Evolutionary conservation across 1,139 yeast genomes (phyloP), one percentile per base, ranked within the genome.

Genomic region (Lodderomyces oxycetoniae): DNA sequence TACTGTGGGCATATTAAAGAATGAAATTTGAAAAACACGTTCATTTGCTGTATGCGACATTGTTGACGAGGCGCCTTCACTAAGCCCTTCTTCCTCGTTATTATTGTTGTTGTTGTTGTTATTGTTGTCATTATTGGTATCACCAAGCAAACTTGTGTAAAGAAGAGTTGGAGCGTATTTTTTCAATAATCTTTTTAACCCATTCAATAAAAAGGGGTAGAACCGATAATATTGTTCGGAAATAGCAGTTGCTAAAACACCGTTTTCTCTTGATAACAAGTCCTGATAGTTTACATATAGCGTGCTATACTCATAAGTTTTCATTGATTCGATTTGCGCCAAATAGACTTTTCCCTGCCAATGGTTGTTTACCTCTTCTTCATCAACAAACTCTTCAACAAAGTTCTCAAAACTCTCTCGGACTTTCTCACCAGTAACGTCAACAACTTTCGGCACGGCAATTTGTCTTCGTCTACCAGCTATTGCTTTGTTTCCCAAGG

Each of bases 361-460:
- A 32, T 59, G 58, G 28, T 61, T 57, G 35, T 63, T 65, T 14
- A 49, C 48, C 17, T 55, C 61, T 10, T 62, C 55, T 10, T 53
- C 52, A 39, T 73, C 77, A 7, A 59, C 61, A 49, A 67, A 86
- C 30, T 77, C 82, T 53, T 82, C 86, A 42, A 91, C 61, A 53
- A 91, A 91, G 46, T 74, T 77, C 55, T 88, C 96, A 55, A 91
- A 91, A 19, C 93, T 79, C 55, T 88, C 95, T 35, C 93, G 74
- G 11, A 91, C 96, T 48, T 87, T 86, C 53, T 89, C 96, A 41
- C 96, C 96, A 4, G 96, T 88, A 28, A 81, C 77, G 63, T 91
- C 98, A 14, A 77, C 77, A 20, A 91, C 96, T 55, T 84, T 86
- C 24, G 95, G 89, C 34, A 89, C 87, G 26, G 78, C 75, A 36